Percentiles rank a stretch among this genome's conserved stretches.
These are phyloP conservation scores for Phycomyces blakesleeanus DNA, from an alignment of 192 early-diverging fungal species.

Conservation along the genomic window DNA sequence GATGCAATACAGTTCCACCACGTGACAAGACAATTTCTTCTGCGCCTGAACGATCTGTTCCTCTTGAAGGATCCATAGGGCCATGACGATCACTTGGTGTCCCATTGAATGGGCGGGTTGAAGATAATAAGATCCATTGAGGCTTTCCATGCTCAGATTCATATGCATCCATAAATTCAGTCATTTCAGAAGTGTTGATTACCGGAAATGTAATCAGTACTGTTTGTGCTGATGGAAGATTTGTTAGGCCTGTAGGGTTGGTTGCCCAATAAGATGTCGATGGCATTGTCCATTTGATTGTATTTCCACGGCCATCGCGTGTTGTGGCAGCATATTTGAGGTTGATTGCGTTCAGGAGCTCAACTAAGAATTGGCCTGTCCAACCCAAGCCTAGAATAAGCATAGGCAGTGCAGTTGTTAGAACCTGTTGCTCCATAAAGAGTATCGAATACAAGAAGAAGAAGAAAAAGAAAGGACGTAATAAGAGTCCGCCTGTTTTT, in stretches of 20 bases:
- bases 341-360: neutral
- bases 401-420: constrained; percentile 19
- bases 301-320: constrained; percentile 45
- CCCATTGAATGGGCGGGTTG: constrained; percentile 30
- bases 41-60: constrained; percentile 33
- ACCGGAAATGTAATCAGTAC: constrained; percentile 61
- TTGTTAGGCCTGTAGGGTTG: constrained; percentile 27
- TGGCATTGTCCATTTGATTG: constrained; percentile 46
- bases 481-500: too few species aligned
- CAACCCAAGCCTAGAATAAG: constrained; percentile 32
- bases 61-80: constrained; percentile 26
- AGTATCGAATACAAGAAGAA: neutral
- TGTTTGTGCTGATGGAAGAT: constrained; percentile 44
- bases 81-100: constrained; percentile 35
- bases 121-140: constrained; percentile 33
- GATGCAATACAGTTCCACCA: constrained; percentile 46
- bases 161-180: constrained; percentile 38
- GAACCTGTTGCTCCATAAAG: constrained; percentile 13
- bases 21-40: constrained; percentile 36
- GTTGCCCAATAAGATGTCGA: constrained; percentile 17
- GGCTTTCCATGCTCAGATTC: neutral
- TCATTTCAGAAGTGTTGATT: constrained; percentile 23
- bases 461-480: too few species aligned
- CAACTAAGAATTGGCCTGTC: constrained; percentile 30
- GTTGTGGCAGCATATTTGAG: constrained; percentile 31